Percentiles rank a stretch among this genome's conserved stretches.
Conservation (phyloP, 1,284 basidiomycete species). For the Tylopilus sp. region DNA sequence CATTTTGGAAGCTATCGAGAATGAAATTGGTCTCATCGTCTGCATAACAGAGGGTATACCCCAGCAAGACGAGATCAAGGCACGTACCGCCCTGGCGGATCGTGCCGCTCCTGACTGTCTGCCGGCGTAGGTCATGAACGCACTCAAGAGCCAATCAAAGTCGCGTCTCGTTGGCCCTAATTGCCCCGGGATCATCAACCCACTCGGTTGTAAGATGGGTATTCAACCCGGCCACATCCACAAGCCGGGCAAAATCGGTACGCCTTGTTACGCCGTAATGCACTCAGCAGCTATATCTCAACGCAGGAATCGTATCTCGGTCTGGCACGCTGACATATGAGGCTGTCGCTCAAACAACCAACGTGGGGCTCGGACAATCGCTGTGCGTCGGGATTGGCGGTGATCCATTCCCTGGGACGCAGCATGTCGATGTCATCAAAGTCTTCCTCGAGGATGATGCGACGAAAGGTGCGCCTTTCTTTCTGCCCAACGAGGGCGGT, state of each 20-base stretch:
- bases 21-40: constrained; percentile 94
- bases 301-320: constrained; percentile 89
- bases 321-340: constrained; percentile 95
- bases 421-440: constrained; percentile 95
- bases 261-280: constrained; percentile 20
- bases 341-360: constrained; percentile 91
- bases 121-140: constrained; percentile 78
- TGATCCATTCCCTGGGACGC: constrained; percentile 98
- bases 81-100: constrained; percentile 33
- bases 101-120: constrained; percentile 4
- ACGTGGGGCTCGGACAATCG: constrained; percentile 94
- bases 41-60: constrained; percentile 98
- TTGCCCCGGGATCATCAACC: constrained; percentile 98
- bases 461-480: constrained; percentile 68
- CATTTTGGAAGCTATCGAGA: constrained; percentile 96
- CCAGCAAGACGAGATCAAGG: constrained; percentile 91
- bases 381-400: constrained; percentile 98
- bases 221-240: constrained; percentile 99
- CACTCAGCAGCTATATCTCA: constrained; percentile 1
- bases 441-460: constrained; percentile 92
- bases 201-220: constrained; percentile 98
- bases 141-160: constrained; percentile 90
- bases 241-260: constrained; percentile 90
- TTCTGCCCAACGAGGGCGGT: not conserved
- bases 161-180: constrained; percentile 96